A percentile compares a stretch with the other conserved stretches of the same genome.
These are phyloP conservation scores for Penicillium sp. DNA, from an alignment of 2,329 filamentous ascomycete species.

Conservation along the genomic window DNA sequence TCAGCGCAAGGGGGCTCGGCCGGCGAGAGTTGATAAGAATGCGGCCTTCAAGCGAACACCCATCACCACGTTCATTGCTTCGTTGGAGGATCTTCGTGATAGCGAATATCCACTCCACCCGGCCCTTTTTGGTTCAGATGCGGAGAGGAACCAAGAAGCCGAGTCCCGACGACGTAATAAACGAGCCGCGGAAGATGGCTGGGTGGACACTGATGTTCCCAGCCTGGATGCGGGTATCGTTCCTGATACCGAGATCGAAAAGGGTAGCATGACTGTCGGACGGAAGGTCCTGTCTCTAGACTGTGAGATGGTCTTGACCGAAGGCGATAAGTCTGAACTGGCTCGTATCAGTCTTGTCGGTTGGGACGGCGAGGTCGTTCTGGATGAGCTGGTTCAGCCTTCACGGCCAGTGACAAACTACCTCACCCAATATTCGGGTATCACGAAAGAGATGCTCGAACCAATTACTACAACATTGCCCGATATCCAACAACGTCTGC, in stretches of 20 bases:
- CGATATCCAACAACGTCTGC: constrained; percentile 80
- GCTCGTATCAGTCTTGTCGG: constrained; percentile 85
- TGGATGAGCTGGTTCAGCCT: constrained; percentile 93
- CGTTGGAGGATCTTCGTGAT: constrained; percentile 73
- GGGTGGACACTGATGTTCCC: constrained; percentile 78
- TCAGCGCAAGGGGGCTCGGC: constrained; percentile 57
- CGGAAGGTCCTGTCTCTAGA: constrained; percentile 81
- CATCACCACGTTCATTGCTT: constrained; percentile 79
- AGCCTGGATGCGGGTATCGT: constrained; percentile 69
- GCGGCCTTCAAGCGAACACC: constrained; percentile 77
- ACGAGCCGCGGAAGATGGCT: constrained; percentile 65
- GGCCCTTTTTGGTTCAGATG: constrained; percentile 65
- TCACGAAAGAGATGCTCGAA: constrained; percentile 82
- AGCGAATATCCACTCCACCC: constrained; percentile 88
- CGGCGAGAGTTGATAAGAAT: constrained; percentile 65
- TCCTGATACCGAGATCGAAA: constrained; percentile 71
- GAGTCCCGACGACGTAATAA: constrained; percentile 56
- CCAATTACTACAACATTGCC: constrained; percentile 79
- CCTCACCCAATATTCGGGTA: constrained; percentile 87
- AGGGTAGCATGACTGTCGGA: constrained; percentile 82
- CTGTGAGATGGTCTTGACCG: constrained; percentile 97
- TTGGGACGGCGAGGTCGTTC: constrained; percentile 80
- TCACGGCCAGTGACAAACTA: constrained; percentile 88
- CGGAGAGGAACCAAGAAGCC: constrained; percentile 59
- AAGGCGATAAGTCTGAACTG: constrained; percentile 76